Evolutionary conservation across 2,329 filamentous ascomycete species (phyloP).

Genomic region (Sclerotinia spermophila): DNA sequence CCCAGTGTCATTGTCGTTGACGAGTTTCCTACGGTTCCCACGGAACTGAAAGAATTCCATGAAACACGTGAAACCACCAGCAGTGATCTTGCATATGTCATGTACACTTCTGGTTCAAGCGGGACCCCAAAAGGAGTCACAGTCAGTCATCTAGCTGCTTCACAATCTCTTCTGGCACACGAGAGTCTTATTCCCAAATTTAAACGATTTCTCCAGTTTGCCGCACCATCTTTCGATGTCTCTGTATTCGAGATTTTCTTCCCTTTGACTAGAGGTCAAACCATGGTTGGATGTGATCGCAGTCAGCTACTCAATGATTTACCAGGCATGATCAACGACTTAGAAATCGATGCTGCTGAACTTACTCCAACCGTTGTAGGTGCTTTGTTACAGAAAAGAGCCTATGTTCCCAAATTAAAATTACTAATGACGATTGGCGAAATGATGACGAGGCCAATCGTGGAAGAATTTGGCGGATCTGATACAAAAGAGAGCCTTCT

Average conservation of each 20-base stretch:
- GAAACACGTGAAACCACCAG: conserved; percentile 21
- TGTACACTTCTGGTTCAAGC: conserved; percentile 91
- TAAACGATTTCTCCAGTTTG: conserved; percentile 82
- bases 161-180: conserved; percentile 80
- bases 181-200: conserved; percentile 73
- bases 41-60: background rate
- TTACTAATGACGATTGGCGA: conserved; percentile 85
- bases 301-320: conserved; percentile 71
- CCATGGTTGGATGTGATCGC: conserved; percentile 68
- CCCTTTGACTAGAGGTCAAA: conserved; percentile 68
- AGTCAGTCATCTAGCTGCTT: conserved; percentile 74
- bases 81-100: conserved; percentile 68
- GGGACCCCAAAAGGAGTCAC: conserved; percentile 85
- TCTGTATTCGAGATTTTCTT: conserved; percentile 96
- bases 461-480: conserved; percentile 69
- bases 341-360: conserved; percentile 79
- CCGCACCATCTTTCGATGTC: conserved; percentile 89
- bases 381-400: conserved; percentile 66
- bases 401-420: conserved; percentile 63
- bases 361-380: conserved; percentile 84
- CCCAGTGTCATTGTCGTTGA: conserved; percentile 43
- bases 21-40: conserved; percentile 29
- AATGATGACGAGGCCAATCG: conserved; percentile 76
- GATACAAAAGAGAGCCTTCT: conserved; percentile 55
- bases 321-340: conserved; percentile 57